Evolutionary conservation across 345 rosid genomes (phyloP), one percentile per base, ranked within the genome.

Genomic region (Brassica juncea): DNA sequence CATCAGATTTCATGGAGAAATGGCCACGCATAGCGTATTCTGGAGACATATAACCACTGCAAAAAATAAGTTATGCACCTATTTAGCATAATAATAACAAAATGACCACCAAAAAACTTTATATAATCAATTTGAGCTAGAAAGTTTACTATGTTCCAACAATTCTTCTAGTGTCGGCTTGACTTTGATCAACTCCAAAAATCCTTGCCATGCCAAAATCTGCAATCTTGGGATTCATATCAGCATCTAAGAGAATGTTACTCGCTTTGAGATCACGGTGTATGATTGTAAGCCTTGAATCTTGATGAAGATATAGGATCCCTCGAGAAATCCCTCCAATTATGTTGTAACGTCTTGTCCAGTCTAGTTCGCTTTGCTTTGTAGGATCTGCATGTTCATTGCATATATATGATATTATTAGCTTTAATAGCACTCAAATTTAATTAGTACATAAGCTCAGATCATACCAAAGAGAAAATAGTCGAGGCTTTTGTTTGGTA

Each of bases 111-210:
- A 25, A 75, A 55, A n/a, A 14, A 8, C 9, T 31, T 64, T 31
- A 64, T 4, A 9, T 49, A 9, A 27, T 55, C 8, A 55, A 3
- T 10, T 52, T 27, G 42, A 10, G 67, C 60, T 2, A 55, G 8
- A 68, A 11, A 28, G 2, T 54, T 76, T 60, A 76, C 80, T 42
- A 69, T 68, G 75, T 63, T 63, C 68, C 68, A 2, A 63, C 68
- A 19, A 63, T 63, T 63, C 68, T n/a, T 32, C 42, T 63, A n/a
- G 68, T 63, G 68, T 63, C 10, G 68, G 68, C 68, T 31, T 63
- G 68, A 63, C 12, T n/a, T 3, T 63, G 68, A 63, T 63, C 68
- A 63, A 63, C 68, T 63, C 68, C 44, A 15, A 63, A 63, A 31
- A 63, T n/a, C 25, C 68, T 63, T 7, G 44, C 68, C 68, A 32